Conservation (phyloP, 176 grass and related monocot species). For the Musa schizocarpa region DNA sequence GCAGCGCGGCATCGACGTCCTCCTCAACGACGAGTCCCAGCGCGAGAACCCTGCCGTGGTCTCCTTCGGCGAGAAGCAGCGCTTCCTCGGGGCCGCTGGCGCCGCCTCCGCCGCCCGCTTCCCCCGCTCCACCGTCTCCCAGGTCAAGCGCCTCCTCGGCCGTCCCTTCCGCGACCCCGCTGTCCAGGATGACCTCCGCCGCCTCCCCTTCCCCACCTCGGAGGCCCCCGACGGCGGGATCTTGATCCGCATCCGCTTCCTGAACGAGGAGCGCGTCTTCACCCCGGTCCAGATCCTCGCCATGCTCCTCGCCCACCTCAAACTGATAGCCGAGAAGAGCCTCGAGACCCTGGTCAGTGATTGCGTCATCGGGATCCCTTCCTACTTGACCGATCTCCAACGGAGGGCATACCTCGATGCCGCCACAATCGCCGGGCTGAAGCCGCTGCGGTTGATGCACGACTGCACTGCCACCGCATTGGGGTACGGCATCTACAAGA, state of each 20-base stretch:
- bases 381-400: conserved; percentile 78
- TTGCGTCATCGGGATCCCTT: conserved; percentile 88
- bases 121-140: conserved; percentile 40
- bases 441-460: conserved; percentile 75
- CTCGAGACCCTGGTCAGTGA: conserved; percentile 44
- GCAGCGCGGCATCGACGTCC: conserved; percentile 68
- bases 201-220: conserved; percentile 4
- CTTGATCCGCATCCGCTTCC: conserved; percentile 35
- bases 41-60: conserved; percentile 75
- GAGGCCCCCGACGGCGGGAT: conserved; percentile 2
- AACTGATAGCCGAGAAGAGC: conserved; percentile 57
- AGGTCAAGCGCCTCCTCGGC: conserved; percentile 62
- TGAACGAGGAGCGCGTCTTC: conserved; percentile 41
- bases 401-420: conserved; percentile 71
- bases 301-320: conserved; percentile 75
- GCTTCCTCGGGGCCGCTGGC: conserved; percentile 41
- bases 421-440: conserved; percentile 65
- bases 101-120: conserved; percentile 31
- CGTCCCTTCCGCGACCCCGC: conserved; percentile 13
- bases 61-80: conserved; percentile 61
- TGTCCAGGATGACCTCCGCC: conserved; percentile 15
- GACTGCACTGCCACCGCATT: conserved; percentile 78
- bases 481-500: conserved; percentile 89
- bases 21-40: conserved; percentile 71
- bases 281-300: conserved; percentile 61